Percentiles rank a stretch among this genome's conserved stretches.
These are phyloP conservation scores for Schizothecium vesticola DNA, from an alignment of 495 filamentous ascomycete genomes.

Conservation along the genomic window DNA sequence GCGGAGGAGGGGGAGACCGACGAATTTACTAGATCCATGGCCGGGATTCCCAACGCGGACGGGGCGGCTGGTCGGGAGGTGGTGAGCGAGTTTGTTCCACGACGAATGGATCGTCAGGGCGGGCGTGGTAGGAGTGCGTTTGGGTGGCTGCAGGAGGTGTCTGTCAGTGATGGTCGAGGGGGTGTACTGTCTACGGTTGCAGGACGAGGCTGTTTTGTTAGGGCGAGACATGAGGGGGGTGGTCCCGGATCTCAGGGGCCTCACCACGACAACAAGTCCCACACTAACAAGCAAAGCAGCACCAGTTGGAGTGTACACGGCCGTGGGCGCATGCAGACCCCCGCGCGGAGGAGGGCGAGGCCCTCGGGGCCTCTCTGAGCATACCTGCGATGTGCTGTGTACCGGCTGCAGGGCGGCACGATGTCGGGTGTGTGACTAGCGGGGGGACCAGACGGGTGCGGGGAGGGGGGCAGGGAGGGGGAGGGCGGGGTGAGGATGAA, in stretches of 20 bases:
- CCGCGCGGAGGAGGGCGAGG: neutral
- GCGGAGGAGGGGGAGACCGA: slow-evolving; percentile 41
- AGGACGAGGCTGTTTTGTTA: neutral
- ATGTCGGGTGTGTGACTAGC: neutral
- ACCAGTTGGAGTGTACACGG: neutral
- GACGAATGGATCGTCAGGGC: neutral
- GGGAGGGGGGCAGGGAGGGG: neutral
- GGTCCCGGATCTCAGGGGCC: too few species aligned
- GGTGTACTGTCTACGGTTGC: neutral
- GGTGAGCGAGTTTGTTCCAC: neutral
- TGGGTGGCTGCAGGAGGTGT: neutral
- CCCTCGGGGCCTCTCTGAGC: neutral
- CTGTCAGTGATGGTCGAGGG: slow-evolving; percentile 1
- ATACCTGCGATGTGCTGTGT: neutral
- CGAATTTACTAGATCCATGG: slow-evolving; percentile 84
- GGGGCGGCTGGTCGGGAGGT: slow-evolving; percentile 10
- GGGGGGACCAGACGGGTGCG: neutral
- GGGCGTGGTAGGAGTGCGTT: neutral
- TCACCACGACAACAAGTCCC: neutral
- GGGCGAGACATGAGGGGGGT: neutral
- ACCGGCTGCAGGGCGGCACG: neutral
- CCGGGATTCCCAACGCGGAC: slow-evolving; percentile 13
- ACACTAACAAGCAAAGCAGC: neutral
- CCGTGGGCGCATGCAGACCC: neutral
- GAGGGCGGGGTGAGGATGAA: neutral